phyloP scores from a whole-genome alignment of 306 rosid genomes.

The Spatholobus suberectus region DNA sequence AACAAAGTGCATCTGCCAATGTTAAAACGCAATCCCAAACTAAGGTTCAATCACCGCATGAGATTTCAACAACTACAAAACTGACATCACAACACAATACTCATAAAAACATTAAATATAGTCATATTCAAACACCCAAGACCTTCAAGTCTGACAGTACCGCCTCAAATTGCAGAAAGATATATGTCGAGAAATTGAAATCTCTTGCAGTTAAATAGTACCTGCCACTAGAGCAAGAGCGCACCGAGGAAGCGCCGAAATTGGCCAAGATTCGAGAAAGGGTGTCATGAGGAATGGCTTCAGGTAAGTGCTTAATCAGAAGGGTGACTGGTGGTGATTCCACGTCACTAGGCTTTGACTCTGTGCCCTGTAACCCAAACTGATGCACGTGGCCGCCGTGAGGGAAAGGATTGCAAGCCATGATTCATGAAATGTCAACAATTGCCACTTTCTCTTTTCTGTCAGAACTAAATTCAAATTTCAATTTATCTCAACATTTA shows the following conservation, averaged over 20 bases:
- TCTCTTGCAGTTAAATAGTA: conserved; percentile 3
- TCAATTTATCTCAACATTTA: too few relatives aligned
- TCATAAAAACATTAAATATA: neutral
- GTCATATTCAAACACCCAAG: neutral
- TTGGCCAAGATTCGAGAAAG: conserved; percentile 72
- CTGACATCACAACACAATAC: neutral
- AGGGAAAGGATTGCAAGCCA: conserved; percentile 9
- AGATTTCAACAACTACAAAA: too few relatives aligned
- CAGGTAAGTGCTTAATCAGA: conserved; percentile 77
- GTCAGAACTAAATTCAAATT: neutral
- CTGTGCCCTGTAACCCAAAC: conserved; percentile 46
- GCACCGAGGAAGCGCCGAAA: conserved; percentile 76
- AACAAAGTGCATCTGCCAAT: neutral
- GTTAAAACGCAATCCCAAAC: neutral
- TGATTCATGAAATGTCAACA: neutral
- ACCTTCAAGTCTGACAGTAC: neutral
- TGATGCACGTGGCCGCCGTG: neutral
- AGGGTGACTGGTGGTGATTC: conserved; percentile 50
- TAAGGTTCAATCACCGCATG: neutral
- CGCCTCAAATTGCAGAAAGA: neutral
- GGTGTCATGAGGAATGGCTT: conserved; percentile 73
- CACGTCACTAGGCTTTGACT: conserved; percentile 15
- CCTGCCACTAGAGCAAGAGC: conserved; percentile 65
- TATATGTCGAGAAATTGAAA: neutral
- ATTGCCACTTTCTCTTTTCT: conserved; percentile 9